Evolutionary conservation across 2,329 filamentous ascomycete genomes (phyloP).

Genomic region (Cryphonectria parasitica): DNA sequence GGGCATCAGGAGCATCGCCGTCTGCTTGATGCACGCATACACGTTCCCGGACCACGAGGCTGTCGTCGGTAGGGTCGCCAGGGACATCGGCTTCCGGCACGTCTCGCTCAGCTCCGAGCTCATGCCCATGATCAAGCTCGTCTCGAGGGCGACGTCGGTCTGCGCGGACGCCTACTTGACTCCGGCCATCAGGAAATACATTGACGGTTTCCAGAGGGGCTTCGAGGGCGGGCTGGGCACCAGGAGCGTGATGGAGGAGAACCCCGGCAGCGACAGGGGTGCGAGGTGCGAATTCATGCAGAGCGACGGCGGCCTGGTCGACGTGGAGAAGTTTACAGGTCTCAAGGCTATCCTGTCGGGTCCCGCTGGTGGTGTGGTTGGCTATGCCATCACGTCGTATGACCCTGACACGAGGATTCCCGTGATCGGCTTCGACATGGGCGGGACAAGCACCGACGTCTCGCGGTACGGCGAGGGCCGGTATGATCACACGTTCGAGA

Average conservation of each 20-base stretch:
- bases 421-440: constrained; percentile 96
- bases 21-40: constrained; percentile 91
- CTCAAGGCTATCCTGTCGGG: constrained; percentile 85
- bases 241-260: constrained; percentile 70
- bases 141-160: constrained; percentile 74
- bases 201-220: constrained; percentile 72
- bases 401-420: constrained; percentile 80
- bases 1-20: constrained; percentile 80
- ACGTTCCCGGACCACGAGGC: constrained; percentile 88
- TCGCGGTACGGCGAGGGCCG: constrained; percentile 83
- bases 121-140: constrained; percentile 89
- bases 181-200: constrained; percentile 78
- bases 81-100: constrained; percentile 80
- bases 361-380: constrained; percentile 90
- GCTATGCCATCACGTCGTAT: constrained; percentile 89
- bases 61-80: constrained; percentile 74
- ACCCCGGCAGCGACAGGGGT: constrained; percentile 66
- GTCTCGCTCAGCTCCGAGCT: constrained; percentile 80
- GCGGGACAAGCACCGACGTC: constrained; percentile 89
- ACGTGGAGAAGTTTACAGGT: constrained; percentile 82
- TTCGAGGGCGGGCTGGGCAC: constrained; percentile 82
- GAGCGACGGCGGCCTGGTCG: constrained; percentile 74
- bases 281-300: constrained; percentile 96
- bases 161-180: constrained; percentile 82
- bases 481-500: constrained; percentile 94